A percentile compares a stretch with the other conserved stretches of the same genome.
phyloP scores from a whole-genome alignment of 768 basidiomycete species.

The Mycena rebaudengoi region DNA sequence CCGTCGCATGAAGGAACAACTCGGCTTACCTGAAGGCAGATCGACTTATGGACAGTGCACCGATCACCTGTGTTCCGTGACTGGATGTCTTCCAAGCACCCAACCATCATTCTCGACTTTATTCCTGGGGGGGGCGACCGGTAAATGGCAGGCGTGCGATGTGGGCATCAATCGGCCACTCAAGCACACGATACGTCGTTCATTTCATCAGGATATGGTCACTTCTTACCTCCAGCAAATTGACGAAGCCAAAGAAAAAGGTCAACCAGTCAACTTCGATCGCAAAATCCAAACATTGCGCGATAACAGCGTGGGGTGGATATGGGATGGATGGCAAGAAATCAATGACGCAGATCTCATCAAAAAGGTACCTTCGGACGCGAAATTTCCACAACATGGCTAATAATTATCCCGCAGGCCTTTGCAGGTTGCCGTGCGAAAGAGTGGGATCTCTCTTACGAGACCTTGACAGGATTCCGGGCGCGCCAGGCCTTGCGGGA shows the following conservation, averaged over 20 bases:
- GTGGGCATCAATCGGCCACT: slow-evolving; percentile 48
- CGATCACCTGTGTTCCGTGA: slow-evolving; percentile 43
- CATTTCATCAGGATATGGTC: slow-evolving; percentile 46
- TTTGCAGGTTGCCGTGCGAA: slow-evolving; percentile 33
- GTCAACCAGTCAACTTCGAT: slow-evolving; percentile 26
- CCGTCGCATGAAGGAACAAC: neutral
- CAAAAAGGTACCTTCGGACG: slow-evolving; percentile 33
- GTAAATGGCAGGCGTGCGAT: slow-evolving; percentile 42
- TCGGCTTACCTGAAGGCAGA: slow-evolving; percentile 30
- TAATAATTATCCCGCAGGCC: slow-evolving; percentile 28
- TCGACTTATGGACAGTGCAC: slow-evolving; percentile 50
- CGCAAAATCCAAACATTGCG: slow-evolving; percentile 28
- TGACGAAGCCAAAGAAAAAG: slow-evolving; percentile 18
- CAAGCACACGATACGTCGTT: slow-evolving; percentile 42
- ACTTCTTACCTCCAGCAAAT: slow-evolving; percentile 36
- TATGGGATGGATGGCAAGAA: slow-evolving; percentile 40
- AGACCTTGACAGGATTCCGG: slow-evolving; percentile 28
- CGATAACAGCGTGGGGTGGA: slow-evolving; percentile 37
- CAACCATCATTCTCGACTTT: slow-evolving; percentile 38
- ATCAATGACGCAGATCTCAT: slow-evolving; percentile 39
- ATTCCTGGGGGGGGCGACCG: slow-evolving; percentile 46
- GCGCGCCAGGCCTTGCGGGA: slow-evolving; percentile 24
- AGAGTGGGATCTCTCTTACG: slow-evolving; percentile 38
- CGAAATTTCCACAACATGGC: neutral
- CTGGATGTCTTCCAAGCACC: slow-evolving; percentile 40